Base-by-base conservation (phyloP, 169 alveolate species). In the Cryptosporidium viatorum region DNA sequence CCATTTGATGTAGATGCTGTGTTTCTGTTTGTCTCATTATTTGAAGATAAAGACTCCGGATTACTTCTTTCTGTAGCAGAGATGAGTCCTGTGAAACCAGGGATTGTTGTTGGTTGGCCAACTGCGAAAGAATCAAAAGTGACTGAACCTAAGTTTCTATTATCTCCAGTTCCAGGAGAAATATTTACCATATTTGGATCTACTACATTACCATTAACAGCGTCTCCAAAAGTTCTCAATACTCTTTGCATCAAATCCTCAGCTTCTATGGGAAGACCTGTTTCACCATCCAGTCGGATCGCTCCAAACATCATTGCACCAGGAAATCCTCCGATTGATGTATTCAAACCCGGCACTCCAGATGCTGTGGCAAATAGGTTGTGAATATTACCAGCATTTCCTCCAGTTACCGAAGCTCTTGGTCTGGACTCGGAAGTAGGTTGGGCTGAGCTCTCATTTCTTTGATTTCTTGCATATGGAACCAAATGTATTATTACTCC, bases 301-400 rank as follows among this genome's bases (percentile, higher is more conserved):
- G 89, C 89, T 21, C 89, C 89, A 23, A 80, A 80, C 89, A 80
- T 80, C 89, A 80, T 80, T 35, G 89, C 89, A 41, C 89, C 89
- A 23, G 89, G 89, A 62, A 80, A 80, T 21, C 69, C 80, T 12
- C 89, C 75, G 23, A 67, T 35, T 59, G 73, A 33, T 9, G 80
- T 23, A 21, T 45, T 59, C 43, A 80, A 43, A 37, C 69, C 68
- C 0, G 89, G 52, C 12, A 70, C 43, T 14, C 59, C 65, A 6
- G 65, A 43, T 41, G 37, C 58, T 4, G 70, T 8, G 5, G 86
- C 43, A 41, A 73, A 73, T 3, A 73, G 23, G 31, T 59, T 55
- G 50, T 58, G 70, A 33, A 73, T 5, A 9, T 50, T 71, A 14
- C 48, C 85, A 7, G 65, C 5, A 12, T 45, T 29, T 33, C 71